Evolutionary conservation across 495 filamentous ascomycete genomes (phyloP).

Genomic region (Penicillium atrosanguineum): DNA sequence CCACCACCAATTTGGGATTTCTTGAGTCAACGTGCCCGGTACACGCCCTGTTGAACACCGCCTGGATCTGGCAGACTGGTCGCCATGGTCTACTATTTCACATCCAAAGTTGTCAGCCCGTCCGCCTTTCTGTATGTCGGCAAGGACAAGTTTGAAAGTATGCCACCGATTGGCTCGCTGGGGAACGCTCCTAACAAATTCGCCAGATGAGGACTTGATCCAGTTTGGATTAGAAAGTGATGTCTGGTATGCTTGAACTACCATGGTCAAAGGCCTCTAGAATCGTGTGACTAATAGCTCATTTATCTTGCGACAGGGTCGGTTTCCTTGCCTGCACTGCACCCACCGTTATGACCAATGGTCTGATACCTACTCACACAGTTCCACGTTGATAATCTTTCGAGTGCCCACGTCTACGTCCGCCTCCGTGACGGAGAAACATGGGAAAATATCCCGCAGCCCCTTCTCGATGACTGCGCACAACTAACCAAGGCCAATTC

Average conservation of each 20-base stretch:
- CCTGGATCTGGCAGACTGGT: not conserved
- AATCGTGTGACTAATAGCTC: conserved; percentile 5
- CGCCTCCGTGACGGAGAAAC: conserved; percentile 75
- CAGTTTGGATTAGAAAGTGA: conserved; percentile 90
- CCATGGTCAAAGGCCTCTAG: not conserved
- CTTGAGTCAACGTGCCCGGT: not conserved
- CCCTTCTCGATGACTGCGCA: conserved; percentile 79
- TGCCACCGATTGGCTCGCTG: conserved; percentile 23
- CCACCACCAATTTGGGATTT: not conserved
- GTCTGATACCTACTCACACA: conserved; percentile 32
- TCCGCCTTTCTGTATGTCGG: conserved; percentile 88
- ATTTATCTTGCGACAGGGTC: conserved; percentile 32
- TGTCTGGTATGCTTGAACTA: conserved; percentile 66
- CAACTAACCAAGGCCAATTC: conserved; percentile 98
- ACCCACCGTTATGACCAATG: conserved; percentile 1
- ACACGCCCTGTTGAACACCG: not conserved
- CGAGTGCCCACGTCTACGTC: conserved; percentile 93
- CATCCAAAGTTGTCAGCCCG: conserved; percentile 73
- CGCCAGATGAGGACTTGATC: conserved; percentile 90
- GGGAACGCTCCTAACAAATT: conserved; percentile 21
- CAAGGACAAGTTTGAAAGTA: conserved; percentile 99
- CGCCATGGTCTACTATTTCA: conserved; percentile 94
- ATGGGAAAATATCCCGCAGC: conserved; percentile 78
- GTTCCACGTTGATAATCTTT: conserved; percentile 98
- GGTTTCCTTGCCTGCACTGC: conserved; percentile 17